Base-by-base conservation (phyloP, 2,329 filamentous ascomycete species). In the Acrocalymma vagum region DNA sequence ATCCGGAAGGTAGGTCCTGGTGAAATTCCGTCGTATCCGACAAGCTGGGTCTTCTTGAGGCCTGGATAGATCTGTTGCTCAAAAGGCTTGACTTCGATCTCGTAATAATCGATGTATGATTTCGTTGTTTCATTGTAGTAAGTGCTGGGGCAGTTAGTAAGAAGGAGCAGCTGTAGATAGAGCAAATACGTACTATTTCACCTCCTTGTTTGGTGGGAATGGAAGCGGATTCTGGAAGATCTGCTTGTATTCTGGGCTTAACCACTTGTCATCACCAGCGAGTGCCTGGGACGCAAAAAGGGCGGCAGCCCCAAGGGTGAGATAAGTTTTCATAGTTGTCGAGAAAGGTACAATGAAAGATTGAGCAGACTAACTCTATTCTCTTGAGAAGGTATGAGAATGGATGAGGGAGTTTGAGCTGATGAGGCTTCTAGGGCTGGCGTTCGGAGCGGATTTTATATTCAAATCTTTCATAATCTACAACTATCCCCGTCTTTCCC, bases 11-110 rank as follows among this genome's bases (percentile, higher is more conserved):
- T 82, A 8, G 80, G 79, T 0, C 81, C 80, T 9, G 80, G 80
- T 5, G 74, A 74, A 4, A 78, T 77, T 14, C 79, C 81, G 67
- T 83, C 77, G 47, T 82, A 83, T 2, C 81, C 80, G 16, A 74
- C 65, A 17, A 76, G 57, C 15, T 65, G 63, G 2, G 76, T 72
- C 14, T 63, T 61, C 16, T 67, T 67, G 8, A 76, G 63, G 21
- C 69, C 62, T 9, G 69, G 70, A 46, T 77, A 78, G 13, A 76
- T 62, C 46, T 76, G 72, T 18, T 69, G 58, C 21, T 70, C 60
- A 42, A 78, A 77, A 3, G 65, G 46, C 38, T 71, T 62, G 39
- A 78, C 72, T 5, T 70, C 69, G 29, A 76, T 59, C 48, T 78
- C 71, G 45, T 75, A 79, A 58, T 71, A 78, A 38, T 78, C 70